These are phyloP conservation scores for Dendrothele bispora DNA, from an alignment of 768 basidiomycete species.

Conservation along the genomic window DNA sequence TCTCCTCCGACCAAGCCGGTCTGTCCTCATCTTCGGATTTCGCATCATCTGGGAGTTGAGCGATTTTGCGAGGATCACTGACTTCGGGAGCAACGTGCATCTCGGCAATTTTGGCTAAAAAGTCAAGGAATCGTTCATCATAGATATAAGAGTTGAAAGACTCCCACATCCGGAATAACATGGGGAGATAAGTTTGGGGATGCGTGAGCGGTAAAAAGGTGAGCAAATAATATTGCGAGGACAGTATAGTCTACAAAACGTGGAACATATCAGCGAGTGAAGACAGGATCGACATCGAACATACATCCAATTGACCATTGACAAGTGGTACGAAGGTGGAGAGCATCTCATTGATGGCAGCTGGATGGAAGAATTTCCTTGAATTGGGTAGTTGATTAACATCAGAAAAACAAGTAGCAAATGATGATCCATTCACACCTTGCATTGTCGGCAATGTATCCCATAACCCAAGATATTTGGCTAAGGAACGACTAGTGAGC, in stretches of 20 bases:
- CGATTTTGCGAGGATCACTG: conserved; percentile 71
- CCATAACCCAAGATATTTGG: conserved; percentile 78
- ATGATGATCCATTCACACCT: too few relatives aligned
- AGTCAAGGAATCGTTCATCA: conserved; percentile 87
- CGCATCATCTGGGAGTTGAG: conserved; percentile 70
- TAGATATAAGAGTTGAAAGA: conserved; percentile 87
- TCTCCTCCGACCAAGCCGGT: conserved; percentile 51
- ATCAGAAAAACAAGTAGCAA: too few relatives aligned
- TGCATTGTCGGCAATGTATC: conserved; percentile 64
- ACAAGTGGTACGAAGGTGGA: conserved; percentile 79
- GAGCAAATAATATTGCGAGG: conserved; percentile 82
- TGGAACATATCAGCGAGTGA: conserved; percentile 11
- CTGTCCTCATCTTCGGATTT: conserved; percentile 61
- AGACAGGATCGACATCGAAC: conserved; percentile 24
- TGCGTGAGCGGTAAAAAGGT: conserved; percentile 85
- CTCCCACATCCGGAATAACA: conserved; percentile 86
- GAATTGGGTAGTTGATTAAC: too few relatives aligned
- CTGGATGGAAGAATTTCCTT: conserved; percentile 86
- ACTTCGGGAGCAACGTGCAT: conserved; percentile 76
- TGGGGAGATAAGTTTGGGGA: conserved; percentile 80
- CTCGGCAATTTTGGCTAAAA: conserved; percentile 75
- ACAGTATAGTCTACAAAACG: conserved; percentile 58
- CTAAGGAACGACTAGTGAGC: conserved; percentile 31
- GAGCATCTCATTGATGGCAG: conserved; percentile 85
- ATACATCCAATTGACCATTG: conserved; percentile 72